Conservation (phyloP, 73 alveolate genomes). For the Tetrahymena thermophila region DNA sequence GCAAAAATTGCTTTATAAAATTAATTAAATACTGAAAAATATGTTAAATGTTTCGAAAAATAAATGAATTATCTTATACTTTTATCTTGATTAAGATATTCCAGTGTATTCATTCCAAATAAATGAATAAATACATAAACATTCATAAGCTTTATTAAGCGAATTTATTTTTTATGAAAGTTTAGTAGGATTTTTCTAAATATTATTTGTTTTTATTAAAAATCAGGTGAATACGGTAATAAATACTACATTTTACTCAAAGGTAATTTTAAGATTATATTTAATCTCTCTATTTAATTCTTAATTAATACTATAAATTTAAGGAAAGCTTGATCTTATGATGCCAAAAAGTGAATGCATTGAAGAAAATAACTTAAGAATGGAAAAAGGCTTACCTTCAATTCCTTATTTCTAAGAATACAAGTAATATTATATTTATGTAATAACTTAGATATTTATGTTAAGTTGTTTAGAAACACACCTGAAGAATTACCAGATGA, state of each 20-base stretch:
- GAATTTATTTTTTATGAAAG: neutral
- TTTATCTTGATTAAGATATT: neutral
- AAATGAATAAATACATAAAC: no score
- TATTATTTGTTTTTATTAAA: neutral
- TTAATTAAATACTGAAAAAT: no score
- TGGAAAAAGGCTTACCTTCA: neutral
- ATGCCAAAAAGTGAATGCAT: neutral
- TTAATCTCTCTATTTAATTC: neutral
- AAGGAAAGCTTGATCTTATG: neutral
- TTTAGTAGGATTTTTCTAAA: neutral
- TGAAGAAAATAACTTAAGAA: neutral
- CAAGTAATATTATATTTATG: neutral
- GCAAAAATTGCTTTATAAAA: neutral
- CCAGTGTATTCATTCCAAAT: neutral
- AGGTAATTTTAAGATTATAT: neutral
- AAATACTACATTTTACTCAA: neutral
- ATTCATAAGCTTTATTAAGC: neutral
- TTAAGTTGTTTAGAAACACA: neutral
- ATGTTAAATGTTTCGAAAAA: neutral
- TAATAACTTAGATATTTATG: neutral
- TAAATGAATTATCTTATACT: neutral
- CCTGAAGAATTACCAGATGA: neutral
- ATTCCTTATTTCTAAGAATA: neutral
- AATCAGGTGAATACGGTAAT: neutral
- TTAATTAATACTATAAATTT: neutral